Conservation (phyloP, 1,284 basidiomycete species). For the Leccinum solheimii region DNA sequence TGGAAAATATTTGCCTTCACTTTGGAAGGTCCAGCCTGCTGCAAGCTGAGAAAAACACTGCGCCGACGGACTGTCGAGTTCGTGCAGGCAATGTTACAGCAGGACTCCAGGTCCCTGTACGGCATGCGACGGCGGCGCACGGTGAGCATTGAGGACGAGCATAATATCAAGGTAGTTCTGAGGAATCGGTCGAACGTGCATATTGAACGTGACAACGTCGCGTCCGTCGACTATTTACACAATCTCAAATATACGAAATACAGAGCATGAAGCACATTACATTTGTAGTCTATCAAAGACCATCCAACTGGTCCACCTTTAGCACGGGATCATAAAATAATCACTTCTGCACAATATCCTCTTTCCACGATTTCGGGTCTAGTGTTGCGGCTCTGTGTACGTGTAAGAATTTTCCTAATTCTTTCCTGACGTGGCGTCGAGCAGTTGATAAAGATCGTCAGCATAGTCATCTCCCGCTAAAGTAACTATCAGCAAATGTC, state of each 20-base stretch:
- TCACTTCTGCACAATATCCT: neutral
- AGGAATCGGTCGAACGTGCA: too few species aligned
- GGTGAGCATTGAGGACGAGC: too few species aligned
- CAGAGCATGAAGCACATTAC: neutral
- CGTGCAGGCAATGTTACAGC: too few species aligned
- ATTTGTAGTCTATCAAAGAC: neutral
- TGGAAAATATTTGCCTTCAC: too few species aligned
- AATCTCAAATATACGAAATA: neutral
- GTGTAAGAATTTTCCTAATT: neutral
- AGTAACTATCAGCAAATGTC: neutral
- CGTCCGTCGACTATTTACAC: neutral
- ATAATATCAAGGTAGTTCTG: too few species aligned
- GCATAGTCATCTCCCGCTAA: conserved; percentile 7
- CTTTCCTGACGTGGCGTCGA: conserved; percentile 9
- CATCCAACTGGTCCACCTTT: neutral
- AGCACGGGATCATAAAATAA: neutral
- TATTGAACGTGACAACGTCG: too few species aligned
- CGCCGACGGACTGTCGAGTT: too few species aligned
- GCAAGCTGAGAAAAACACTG: too few species aligned
- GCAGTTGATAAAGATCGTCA: neutral
- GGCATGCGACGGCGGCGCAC: too few species aligned
- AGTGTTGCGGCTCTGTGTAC: neutral
- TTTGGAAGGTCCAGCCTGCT: too few species aligned
- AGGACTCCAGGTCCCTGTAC: too few species aligned
- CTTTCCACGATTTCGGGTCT: neutral